phyloP scores from a whole-genome alignment of 495 filamentous ascomycete species.

The Neurospora sp. region DNA sequence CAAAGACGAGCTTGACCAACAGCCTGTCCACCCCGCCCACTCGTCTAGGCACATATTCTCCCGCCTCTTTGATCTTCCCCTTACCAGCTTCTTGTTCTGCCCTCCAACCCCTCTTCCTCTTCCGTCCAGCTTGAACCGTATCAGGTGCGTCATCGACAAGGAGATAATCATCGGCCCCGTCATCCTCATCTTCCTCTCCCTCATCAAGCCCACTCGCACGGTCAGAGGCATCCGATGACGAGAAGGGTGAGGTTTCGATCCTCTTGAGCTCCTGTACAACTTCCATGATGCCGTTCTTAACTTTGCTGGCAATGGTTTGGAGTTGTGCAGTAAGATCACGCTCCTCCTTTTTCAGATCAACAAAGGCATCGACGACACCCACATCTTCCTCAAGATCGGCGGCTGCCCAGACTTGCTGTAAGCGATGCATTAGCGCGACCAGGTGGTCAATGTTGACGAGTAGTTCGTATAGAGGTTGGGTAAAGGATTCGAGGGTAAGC shows the following conservation, averaged over 20 bases:
- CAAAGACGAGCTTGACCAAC: slow-evolving; percentile 78
- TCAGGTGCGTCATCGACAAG: background rate
- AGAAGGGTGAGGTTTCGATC: slow-evolving; percentile 9
- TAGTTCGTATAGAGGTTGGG: slow-evolving; percentile 56
- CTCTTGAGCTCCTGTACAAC: slow-evolving; percentile 46
- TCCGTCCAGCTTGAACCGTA: background rate
- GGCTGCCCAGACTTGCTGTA: slow-evolving; percentile 61
- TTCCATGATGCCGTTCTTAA: slow-evolving; percentile 52
- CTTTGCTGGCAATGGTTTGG: slow-evolving; percentile 34
- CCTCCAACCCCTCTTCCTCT: background rate
- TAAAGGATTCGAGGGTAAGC: slow-evolving; percentile 59
- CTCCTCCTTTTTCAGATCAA: slow-evolving; percentile 61
- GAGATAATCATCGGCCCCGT: slow-evolving; percentile 15
- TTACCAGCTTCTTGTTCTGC: slow-evolving; percentile 2
- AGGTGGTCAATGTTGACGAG: slow-evolving; percentile 67
- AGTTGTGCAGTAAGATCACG: slow-evolving; percentile 50
- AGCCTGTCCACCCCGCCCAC: slow-evolving; percentile 66
- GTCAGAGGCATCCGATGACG: background rate
- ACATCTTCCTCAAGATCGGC: slow-evolving; percentile 70
- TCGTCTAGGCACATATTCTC: slow-evolving; percentile 49
- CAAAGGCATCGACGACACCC: slow-evolving; percentile 63
- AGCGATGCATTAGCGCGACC: slow-evolving; percentile 58
- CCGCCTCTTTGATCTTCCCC: slow-evolving; percentile 6
- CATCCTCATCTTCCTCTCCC: slow-evolving; percentile 7
- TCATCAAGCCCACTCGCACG: slow-evolving; percentile 6